Base-by-base conservation (phyloP, 805 yeast genomes). In the Vanderwaltozyma tropicalis region DNA sequence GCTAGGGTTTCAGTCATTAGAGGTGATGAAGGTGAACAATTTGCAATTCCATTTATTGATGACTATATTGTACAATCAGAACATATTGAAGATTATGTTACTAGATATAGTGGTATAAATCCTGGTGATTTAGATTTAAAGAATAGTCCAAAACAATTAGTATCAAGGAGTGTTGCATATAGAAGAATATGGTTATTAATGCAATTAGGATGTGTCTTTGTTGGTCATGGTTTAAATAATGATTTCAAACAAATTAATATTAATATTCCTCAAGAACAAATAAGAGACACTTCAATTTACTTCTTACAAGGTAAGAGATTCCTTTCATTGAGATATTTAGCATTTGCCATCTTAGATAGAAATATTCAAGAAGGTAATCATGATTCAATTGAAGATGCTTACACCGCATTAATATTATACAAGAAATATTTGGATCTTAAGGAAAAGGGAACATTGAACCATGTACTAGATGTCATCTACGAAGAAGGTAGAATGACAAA, bases 301-400 rank as follows among this genome's bases (percentile, higher is more conserved):
- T 83, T 79, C 58, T 68, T 84, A 46, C 77, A 81, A 35, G 78
- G 80, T 33, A 84, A 81, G 51, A 66, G 98, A 42, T 80, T 77
- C 43, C 66, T 92, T 26, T 84, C 95, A 3, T 69, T 92, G 48
- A 80, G 89, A 53, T 92, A 86, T 55, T 64, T 92, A 55, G 86
- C 94, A 11, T 87, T 87, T 70, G 76, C 76, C 21, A 67, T 89
- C 33, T 66, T 92, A 37, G 72, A 72, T 25, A 78, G 76, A 43
- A 71, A 76, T 34, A 94, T 94, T 24, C 99, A 92, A 57, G 77
- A 76, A 3, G 95, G 92, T 2, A 89, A 89, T 53, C 99, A 92
- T 60, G 97, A 94, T 56, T 89, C 97, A 1, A 87, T 92, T 32
- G 98, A 92, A 53, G 99, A 92, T 64, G 96, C 99, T 0, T 65